Evolutionary conservation across 352 stramenopile genomes (phyloP).

Genomic region (Elongisporangium undulatum): DNA sequence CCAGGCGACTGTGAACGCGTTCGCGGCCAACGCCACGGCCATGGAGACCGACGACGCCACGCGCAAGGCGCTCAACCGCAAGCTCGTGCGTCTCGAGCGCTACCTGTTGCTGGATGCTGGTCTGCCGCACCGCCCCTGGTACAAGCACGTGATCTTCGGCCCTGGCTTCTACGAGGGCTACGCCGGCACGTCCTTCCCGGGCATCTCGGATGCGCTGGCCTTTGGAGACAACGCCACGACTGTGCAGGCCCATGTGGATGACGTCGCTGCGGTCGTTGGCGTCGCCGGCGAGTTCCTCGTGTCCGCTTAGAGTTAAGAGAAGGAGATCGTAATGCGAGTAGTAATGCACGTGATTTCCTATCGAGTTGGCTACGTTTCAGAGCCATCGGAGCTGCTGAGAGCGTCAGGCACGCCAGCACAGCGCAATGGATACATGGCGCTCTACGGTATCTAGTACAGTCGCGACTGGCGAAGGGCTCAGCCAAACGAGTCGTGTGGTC

Average conservation of each 20-base stretch:
- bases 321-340: not conserved
- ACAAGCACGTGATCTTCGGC: constrained; percentile 43
- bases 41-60: constrained; percentile 30
- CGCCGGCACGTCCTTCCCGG: constrained; percentile 36
- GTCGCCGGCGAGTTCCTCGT: constrained; percentile 26
- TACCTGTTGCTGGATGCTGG: constrained; percentile 23
- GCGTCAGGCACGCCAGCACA: too few species aligned
- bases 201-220: constrained; percentile 34
- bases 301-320: not conserved
- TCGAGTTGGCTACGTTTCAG: too few species aligned
- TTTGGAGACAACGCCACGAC: constrained; percentile 27
- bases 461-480: too few species aligned
- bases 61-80: constrained; percentile 14
- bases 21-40: not conserved
- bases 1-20: constrained; percentile 6
- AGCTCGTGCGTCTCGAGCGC: constrained; percentile 26
- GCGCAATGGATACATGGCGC: too few species aligned
- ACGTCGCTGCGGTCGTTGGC: constrained; percentile 28
- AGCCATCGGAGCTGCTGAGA: too few species aligned
- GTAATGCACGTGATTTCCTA: not conserved
- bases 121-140: constrained; percentile 42
- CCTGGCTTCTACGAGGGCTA: constrained; percentile 51
- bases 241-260: constrained; percentile 36
- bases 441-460: too few species aligned
- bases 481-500: too few species aligned